Conservation (phyloP, 2,329 filamentous ascomycete genomes). For the Ceratocystis cacaofunesta region DNA sequence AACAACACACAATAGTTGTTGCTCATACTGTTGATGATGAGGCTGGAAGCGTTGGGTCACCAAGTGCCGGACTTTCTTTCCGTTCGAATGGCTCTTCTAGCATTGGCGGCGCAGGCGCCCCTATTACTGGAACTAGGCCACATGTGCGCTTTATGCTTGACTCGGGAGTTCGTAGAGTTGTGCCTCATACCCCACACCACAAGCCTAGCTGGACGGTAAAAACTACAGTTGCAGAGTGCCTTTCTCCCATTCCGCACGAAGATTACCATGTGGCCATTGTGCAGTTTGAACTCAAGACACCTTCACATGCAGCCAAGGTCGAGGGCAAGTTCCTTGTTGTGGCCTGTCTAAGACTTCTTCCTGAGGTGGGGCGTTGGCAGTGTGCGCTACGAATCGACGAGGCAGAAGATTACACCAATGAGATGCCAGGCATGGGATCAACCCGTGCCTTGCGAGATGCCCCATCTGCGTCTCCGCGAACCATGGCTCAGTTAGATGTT, state of each 20-base stretch:
- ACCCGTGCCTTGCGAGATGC: slow-evolving; percentile 6
- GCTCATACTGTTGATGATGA: slow-evolving; percentile 9
- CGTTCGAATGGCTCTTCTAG: neutral
- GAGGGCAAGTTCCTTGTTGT: slow-evolving; percentile 15
- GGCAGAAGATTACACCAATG: slow-evolving; percentile 13
- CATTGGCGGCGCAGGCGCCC: neutral
- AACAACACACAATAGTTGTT: slow-evolving; percentile 16
- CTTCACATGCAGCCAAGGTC: slow-evolving; percentile 14
- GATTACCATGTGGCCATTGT: slow-evolving; percentile 15
- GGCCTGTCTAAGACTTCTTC: slow-evolving; percentile 11
- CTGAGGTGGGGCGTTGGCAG: slow-evolving; percentile 12
- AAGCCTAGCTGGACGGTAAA: slow-evolving; percentile 13
- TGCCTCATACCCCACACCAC: slow-evolving; percentile 12
- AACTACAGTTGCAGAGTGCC: slow-evolving; percentile 4
- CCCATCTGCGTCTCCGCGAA: neutral
- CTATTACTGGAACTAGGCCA: neutral
- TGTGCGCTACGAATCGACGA: slow-evolving; percentile 15
- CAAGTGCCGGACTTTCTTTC: slow-evolving; percentile 1
- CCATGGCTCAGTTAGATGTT: slow-evolving; percentile 14
- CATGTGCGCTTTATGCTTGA: slow-evolving; percentile 12
- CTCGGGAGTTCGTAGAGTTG: slow-evolving; percentile 10
- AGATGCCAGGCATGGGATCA: slow-evolving; percentile 12
- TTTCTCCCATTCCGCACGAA: slow-evolving; percentile 15
- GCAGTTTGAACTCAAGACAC: slow-evolving; percentile 12
- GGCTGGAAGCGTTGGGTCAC: neutral